phyloP scores from a whole-genome alignment of 495 filamentous ascomycete genomes.

The Lepidopterella palustris region DNA sequence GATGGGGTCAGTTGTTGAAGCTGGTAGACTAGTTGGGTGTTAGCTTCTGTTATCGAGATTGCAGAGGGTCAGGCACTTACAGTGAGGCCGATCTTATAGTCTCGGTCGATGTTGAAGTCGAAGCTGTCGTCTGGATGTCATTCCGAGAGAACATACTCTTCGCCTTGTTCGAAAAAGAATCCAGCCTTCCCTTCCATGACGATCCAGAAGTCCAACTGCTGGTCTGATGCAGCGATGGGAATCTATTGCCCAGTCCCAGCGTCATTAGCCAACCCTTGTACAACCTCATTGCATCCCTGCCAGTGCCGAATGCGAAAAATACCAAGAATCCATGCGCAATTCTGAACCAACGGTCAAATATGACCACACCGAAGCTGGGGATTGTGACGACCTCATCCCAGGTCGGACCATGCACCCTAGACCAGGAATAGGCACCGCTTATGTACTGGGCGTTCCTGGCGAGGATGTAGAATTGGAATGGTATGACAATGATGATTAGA shows the following conservation, averaged over 20 bases:
- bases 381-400: conserved; percentile 59
- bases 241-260: conserved; percentile 46
- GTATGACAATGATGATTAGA: conserved; percentile 61
- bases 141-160: conserved; percentile 16
- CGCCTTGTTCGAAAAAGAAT: conserved; percentile 11
- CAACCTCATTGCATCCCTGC: conserved; percentile 64
- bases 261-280: conserved; percentile 54
- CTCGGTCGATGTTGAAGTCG: not conserved
- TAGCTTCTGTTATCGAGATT: too few species aligned
- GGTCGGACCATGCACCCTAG: conserved; percentile 45
- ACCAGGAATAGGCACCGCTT: conserved; percentile 47
- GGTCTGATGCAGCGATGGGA: conserved; percentile 34
- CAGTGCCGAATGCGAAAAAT: conserved; percentile 77
- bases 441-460: conserved; percentile 45
- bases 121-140: not conserved
- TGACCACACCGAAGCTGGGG: conserved; percentile 47
- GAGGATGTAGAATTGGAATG: conserved; percentile 56
- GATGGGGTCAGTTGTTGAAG: not conserved
- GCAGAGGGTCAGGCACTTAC: too few species aligned
- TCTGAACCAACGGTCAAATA: conserved; percentile 63
- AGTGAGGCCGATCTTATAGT: not conserved
- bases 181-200: conserved; percentile 2
- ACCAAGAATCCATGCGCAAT: conserved; percentile 54
- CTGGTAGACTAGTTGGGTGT: not conserved
- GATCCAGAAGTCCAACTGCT: not conserved